Base-by-base conservation (phyloP, 1,139 yeast species). In the Blastobotrys persicus region DNA sequence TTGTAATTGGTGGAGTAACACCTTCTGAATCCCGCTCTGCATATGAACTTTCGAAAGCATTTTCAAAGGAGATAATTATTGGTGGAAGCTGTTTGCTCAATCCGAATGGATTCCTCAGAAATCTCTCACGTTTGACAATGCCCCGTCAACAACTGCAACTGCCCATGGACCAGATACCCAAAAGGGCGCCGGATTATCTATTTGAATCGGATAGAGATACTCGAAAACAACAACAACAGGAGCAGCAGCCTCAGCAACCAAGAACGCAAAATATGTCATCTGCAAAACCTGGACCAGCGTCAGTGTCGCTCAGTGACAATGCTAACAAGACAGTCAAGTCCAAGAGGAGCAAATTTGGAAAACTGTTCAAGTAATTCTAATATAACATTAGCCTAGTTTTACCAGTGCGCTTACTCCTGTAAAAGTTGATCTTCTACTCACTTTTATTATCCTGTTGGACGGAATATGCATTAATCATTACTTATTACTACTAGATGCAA, bases 1-100 rank as follows among this genome's bases (percentile, higher is more conserved):
- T 82, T 63, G 79, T 89, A 35, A 78, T 88, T 28, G 99, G 99
- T 18, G 98, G 98, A 9, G 70, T 87, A 37, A 88, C 98, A 0
- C 81, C 85, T 56, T 79, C 91, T 2, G 99, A 94, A 65, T 71
- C 86, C 40, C 77, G 94, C 51, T 77, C 88, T 4, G 82, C 85
- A 12, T 85, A 88, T 59, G 94, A 88, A 58, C 74, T 89, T 44
- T 78, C 88, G 4, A 67, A 72, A 16, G 69, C 77, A 43, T 74
- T 79, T 52, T 80, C 85, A 58, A 83, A 81, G 62, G 96, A 88
- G 56, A 78, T 92, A 28, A 81, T 85, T 54, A 73, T 92, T 52
- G 98, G 98, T 0, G 84, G 95, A 4, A 95, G 87, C 62, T 81
- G 85, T 46, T 70, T 89, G 2, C 68, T 86, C 52, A 80, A 85